These are phyloP conservation scores for Diddensiella transvaalensis DNA, from an alignment of 805 yeast genomes.

Conservation along the genomic window DNA sequence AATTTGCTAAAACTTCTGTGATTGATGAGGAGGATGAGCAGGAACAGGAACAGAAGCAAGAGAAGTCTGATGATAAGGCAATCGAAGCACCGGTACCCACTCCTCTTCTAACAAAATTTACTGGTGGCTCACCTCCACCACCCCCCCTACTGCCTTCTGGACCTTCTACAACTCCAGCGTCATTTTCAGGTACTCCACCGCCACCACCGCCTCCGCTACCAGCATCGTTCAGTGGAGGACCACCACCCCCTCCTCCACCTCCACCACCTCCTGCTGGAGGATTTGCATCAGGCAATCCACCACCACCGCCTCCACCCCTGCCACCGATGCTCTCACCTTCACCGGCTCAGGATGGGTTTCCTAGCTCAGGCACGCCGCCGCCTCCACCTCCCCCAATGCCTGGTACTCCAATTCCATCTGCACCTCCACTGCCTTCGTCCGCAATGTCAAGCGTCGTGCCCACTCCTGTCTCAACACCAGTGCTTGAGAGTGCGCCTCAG, in stretches of 20 bases:
- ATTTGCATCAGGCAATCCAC: conserved; percentile 20
- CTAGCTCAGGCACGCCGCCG: conserved; percentile 29
- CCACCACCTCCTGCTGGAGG: conserved; percentile 16
- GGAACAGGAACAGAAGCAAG: conserved; percentile 29
- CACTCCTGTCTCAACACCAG: conserved; percentile 26
- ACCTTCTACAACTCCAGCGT: too few relatives aligned
- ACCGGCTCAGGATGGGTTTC: conserved; percentile 8
- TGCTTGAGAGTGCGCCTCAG: conserved; percentile 16
- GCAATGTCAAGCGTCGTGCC: conserved; percentile 18
- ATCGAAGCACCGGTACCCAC: conserved; percentile 32
- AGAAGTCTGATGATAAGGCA: not conserved
- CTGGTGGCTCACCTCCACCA: conserved; percentile 33
- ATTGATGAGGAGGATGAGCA: conserved; percentile 35
- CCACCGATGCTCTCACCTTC: conserved; percentile 18
- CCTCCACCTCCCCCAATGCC: conserved; percentile 26
- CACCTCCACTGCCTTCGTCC: conserved; percentile 36
- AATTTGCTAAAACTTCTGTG: conserved; percentile 44
- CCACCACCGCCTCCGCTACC: conserved; percentile 29
- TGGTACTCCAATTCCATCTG: conserved; percentile 33
- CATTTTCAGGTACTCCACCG: conserved; percentile 27
- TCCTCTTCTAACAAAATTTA: conserved; percentile 20
- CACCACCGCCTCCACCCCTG: conserved; percentile 25
- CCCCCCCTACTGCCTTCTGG: conserved; percentile 37
- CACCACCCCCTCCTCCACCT: conserved; percentile 32
- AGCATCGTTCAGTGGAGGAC: conserved; percentile 25